phyloP scores from a whole-genome alignment of 306 rosid species.

The Cercis canadensis region DNA sequence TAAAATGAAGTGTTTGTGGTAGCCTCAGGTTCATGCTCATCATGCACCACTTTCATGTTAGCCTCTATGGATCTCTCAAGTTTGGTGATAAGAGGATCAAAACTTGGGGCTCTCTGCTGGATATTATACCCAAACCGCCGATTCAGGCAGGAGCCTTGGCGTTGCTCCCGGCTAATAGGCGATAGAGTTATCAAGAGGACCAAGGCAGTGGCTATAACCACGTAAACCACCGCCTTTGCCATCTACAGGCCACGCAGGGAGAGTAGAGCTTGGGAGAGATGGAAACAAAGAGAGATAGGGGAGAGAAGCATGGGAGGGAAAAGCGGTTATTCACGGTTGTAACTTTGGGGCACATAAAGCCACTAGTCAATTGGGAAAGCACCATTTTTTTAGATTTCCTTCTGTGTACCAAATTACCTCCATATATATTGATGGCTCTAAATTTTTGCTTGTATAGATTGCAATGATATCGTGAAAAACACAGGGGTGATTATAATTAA shows the following conservation, averaged over 20 bases:
- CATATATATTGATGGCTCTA: too few relatives aligned
- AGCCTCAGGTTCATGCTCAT: background rate
- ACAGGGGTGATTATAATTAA: too few relatives aligned
- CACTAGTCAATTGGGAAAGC: background rate
- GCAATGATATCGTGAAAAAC: too few relatives aligned
- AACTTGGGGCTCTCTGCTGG: constrained; percentile 31
- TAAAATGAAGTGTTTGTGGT: background rate
- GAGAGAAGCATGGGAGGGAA: constrained; percentile 35
- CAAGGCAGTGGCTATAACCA: constrained; percentile 62
- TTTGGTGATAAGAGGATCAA: constrained; percentile 56
- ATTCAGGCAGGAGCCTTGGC: constrained; percentile 20
- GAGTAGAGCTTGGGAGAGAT: background rate
- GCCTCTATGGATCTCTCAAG: constrained; percentile 24
- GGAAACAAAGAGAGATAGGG: background rate
- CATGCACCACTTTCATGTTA: constrained; percentile 3
- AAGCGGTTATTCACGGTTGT: constrained; percentile 45
- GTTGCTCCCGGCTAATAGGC: constrained; percentile 21
- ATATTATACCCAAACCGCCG: constrained; percentile 64
- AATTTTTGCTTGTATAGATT: too few relatives aligned
- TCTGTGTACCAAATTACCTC: too few relatives aligned
- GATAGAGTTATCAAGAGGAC: constrained; percentile 41
- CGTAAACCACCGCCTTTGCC: constrained; percentile 76
- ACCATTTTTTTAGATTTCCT: background rate
- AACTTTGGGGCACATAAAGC: constrained; percentile 30
- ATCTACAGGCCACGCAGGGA: constrained; percentile 31